Percentiles rank a stretch among this genome's conserved stretches.
phyloP scores from a whole-genome alignment of 768 basidiomycete genomes.

The Terana coerulea region DNA sequence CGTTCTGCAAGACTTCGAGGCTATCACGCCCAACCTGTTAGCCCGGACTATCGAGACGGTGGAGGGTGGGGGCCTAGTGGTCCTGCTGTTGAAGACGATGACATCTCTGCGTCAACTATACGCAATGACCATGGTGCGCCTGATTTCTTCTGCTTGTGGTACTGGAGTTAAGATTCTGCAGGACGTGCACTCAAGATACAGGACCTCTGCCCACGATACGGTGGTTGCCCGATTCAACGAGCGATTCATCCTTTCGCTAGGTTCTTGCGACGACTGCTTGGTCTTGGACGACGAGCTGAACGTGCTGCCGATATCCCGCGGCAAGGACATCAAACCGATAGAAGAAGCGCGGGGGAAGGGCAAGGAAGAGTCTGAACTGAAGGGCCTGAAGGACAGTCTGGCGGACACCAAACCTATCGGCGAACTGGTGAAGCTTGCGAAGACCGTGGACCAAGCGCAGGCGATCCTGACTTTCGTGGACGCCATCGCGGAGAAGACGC shows the following conservation, averaged over 20 bases:
- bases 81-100: slow-evolving; percentile 93
- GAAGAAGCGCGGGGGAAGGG: slow-evolving; percentile 46
- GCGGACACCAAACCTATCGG: slow-evolving; percentile 84
- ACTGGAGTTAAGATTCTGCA: slow-evolving; percentile 27
- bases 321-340: slow-evolving; percentile 83
- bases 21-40: slow-evolving; percentile 94
- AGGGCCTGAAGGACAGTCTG: slow-evolving; percentile 72
- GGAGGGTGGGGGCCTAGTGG: slow-evolving; percentile 89
- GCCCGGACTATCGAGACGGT: slow-evolving; percentile 98
- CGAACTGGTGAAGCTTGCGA: slow-evolving; percentile 84
- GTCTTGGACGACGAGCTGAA: slow-evolving; percentile 98
- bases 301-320: slow-evolving; percentile 91
- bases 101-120: slow-evolving; percentile 90
- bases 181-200: slow-evolving; percentile 95
- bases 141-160: not conserved
- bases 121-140: slow-evolving; percentile 72
- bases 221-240: slow-evolving; percentile 97
- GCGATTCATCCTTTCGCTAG: slow-evolving; percentile 95
- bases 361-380: slow-evolving; percentile 61
- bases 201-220: slow-evolving; percentile 85
- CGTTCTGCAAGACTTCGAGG: slow-evolving; percentile 96
- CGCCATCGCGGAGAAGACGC: slow-evolving; percentile 87
- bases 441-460: slow-evolving; percentile 92
- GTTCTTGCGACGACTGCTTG: slow-evolving; percentile 88
- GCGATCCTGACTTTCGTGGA: slow-evolving; percentile 94